Base-by-base conservation (phyloP, 2,329 filamentous ascomycete species). In the Seiridium unicorne region DNA sequence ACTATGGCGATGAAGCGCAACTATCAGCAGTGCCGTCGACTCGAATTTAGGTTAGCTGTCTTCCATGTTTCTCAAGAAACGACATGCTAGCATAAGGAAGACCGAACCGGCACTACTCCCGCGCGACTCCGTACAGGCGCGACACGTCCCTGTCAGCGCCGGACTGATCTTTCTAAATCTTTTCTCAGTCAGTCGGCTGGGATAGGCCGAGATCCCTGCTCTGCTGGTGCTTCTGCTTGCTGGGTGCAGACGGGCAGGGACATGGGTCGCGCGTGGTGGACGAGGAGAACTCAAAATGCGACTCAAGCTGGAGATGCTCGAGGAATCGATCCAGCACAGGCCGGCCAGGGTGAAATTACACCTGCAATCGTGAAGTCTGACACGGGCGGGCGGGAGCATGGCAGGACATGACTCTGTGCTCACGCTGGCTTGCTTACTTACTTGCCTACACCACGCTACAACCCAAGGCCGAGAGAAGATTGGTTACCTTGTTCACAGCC, bases 91-190 rank as follows among this genome's bases (percentile, higher is more conserved):
- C 8, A 49, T 26, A 8, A 35, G 11, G 4, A 38, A 55, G 51
- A 55, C 51, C 18, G 51, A 55, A 55, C 51, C 36, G 36, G 51
- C 18, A 38, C n/a, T 53, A 53, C 49, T 53, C 47, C 47, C 47
- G 47, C 47, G 47, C 47, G 47, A 49, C 18, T 49, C 49, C 49
- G 34, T 55, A 44, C 51, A 55, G 51, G 40, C 51, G 40, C 51
- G 51, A 55, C 40, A 55, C 51, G 51, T 44, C 51, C 51, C 18
- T 55, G 51, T 44, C 36, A 44, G 40, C 36, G 18, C 35, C 49
- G 36, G 18, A n/a, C 10, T 38, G 38, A 36, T 34, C 26, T 54
- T 44, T 55, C 26, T 55, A 42, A 7, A 31, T 42, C 40, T 55
- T 38, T 55, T 55, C 38, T 44, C 51, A 53, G 32, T 53, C 31